phyloP scores from a whole-genome alignment of 177 flowering plant species.

The Vitis hybrid region DNA sequence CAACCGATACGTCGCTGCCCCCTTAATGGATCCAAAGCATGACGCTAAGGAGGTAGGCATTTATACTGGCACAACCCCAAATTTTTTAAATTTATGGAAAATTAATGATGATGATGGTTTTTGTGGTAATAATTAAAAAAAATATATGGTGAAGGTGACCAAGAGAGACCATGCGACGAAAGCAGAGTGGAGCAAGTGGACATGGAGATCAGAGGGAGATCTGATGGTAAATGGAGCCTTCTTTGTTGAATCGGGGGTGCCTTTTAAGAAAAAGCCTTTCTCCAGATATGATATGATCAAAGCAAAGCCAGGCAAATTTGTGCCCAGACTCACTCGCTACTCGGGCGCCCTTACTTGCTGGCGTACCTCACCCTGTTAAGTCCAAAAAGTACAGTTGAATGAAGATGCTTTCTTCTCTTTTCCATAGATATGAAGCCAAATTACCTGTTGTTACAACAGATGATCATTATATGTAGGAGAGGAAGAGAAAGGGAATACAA shows the following conservation, averaged over 20 bases:
- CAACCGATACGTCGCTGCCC: conserved; percentile 65
- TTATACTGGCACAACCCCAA: background rate
- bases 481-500: background rate
- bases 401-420: background rate
- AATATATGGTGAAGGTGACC: conserved; percentile 36
- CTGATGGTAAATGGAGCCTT: conserved; percentile 48
- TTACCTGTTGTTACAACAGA: background rate
- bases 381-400: background rate
- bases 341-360: conserved; percentile 60
- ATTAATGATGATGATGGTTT: too few species aligned
- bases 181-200: conserved; percentile 46
- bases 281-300: conserved; percentile 32
- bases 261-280: background rate
- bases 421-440: background rate
- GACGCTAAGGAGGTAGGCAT: conserved; percentile 5
- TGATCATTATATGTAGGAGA: background rate
- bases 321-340: conserved; percentile 49
- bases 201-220: conserved; percentile 61
- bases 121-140: too few species aligned
- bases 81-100: background rate
- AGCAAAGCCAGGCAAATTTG: conserved; percentile 49
- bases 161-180: conserved; percentile 41
- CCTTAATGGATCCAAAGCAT: conserved; percentile 40
- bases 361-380: conserved; percentile 31
- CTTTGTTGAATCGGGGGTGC: conserved; percentile 38